phyloP scores from a whole-genome alignment of 2,329 filamentous ascomycete species.

The Thielaviopsis populi region DNA sequence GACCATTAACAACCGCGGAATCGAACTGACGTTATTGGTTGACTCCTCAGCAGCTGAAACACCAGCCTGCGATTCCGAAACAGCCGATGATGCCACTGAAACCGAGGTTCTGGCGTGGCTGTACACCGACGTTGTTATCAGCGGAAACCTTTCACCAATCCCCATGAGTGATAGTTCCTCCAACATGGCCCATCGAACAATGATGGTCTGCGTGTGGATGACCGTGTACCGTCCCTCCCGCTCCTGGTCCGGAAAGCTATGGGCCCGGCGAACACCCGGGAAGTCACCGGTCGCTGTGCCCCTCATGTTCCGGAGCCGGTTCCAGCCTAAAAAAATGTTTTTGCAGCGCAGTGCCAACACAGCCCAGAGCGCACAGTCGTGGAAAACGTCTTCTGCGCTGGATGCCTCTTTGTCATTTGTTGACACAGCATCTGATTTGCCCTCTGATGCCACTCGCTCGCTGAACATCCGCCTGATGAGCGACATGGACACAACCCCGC shows the following conservation, averaged over 20 bases:
- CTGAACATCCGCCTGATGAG: constrained; percentile 12
- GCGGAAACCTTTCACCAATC: constrained; percentile 8
- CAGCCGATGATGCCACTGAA: constrained; percentile 8
- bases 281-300: constrained; percentile 17
- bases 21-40: constrained; percentile 17
- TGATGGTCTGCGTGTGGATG: constrained; percentile 19
- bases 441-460: not conserved
- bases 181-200: constrained; percentile 7
- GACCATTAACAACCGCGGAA: constrained; percentile 15
- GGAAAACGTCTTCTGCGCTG: not conserved
- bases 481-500: constrained; percentile 10
- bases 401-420: not conserved
- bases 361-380: not conserved
- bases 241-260: constrained; percentile 8
- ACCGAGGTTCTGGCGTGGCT: constrained; percentile 18
- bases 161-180: constrained; percentile 5
- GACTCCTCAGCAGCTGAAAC: constrained; percentile 13
- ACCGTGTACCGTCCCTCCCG: constrained; percentile 15
- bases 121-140: constrained; percentile 17
- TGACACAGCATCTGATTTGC: not conserved
- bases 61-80: not conserved
- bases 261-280: constrained; percentile 13
- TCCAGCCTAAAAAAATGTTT: constrained; percentile 17
- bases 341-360: constrained; percentile 14
- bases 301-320: constrained; percentile 16